A percentile compares a stretch with the other conserved stretches of the same genome.
These are phyloP conservation scores for Euclidium syriacum DNA, from an alignment of 345 rosid species.

Conservation along the genomic window DNA sequence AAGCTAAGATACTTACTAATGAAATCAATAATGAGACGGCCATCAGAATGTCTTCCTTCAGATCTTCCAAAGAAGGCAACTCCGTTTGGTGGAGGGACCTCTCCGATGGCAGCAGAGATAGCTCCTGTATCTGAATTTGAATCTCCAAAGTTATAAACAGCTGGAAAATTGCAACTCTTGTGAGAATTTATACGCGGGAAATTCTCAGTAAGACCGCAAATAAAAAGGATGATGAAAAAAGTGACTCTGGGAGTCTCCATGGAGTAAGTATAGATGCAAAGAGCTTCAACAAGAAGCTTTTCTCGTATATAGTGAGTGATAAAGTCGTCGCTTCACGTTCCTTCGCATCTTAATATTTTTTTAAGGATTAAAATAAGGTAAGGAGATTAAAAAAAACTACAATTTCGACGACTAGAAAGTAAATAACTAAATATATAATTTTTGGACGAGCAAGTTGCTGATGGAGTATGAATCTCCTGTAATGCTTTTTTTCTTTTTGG, in stretches of 20 bases:
- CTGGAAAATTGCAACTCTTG: slow-evolving; percentile 32
- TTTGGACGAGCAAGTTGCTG: background rate
- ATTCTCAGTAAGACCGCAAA: background rate
- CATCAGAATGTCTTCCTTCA: slow-evolving; percentile 60
- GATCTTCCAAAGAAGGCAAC: slow-evolving; percentile 71
- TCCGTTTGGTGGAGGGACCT: slow-evolving; percentile 55
- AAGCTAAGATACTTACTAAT: slow-evolving; percentile 31
- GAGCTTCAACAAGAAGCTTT: slow-evolving; percentile 2
- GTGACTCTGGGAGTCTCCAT: slow-evolving; percentile 26
- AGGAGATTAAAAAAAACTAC: background rate
- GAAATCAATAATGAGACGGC: slow-evolving; percentile 66
- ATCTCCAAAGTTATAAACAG: slow-evolving; percentile 73
- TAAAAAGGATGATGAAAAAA: slow-evolving; percentile 11
- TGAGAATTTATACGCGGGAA: background rate
- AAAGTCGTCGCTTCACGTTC: slow-evolving; percentile 20
- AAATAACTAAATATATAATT: background rate
- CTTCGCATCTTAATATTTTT: background rate
- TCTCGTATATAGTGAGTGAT: background rate
- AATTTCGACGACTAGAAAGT: background rate
- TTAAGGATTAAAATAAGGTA: background rate
- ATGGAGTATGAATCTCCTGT: no score
- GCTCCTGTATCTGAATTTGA: slow-evolving; percentile 78
- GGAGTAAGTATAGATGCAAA: background rate
- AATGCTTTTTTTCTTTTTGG: no score
- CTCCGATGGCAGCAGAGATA: slow-evolving; percentile 44